Base-by-base conservation (phyloP, 352 stramenopile species). In the Pythium vanterpoolii region DNA sequence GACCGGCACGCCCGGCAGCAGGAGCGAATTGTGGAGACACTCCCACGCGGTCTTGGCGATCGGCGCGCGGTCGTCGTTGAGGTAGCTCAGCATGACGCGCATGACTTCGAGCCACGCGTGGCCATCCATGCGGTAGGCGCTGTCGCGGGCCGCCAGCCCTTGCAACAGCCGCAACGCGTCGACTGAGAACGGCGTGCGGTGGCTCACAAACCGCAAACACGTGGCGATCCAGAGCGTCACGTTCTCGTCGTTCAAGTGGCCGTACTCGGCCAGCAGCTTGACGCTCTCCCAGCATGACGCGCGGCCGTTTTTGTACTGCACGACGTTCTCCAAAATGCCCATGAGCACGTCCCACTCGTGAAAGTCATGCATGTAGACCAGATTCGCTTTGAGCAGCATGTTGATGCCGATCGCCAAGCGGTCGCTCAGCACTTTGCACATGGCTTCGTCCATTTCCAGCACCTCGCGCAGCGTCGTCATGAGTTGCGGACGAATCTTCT, bases 341-440 rank as follows among this genome's bases (percentile, higher is more conserved):
- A 93, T 56, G 16, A 91, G 62, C 14, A 89, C 72, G n/a, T 78
- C 47, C 82, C 84, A 90, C 52, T 94, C 83, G 66, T 85, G 71
- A 48, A 90, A 91, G 30, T 90, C 71, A 60, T 92, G 79, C 83
- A 95, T 91, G 73, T 95, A 95, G 62, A 93, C 83, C 16, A 91
- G 66, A 34, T 95, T 95, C 1, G 86, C 86, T 69, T 93, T 93
- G 19, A 95, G 62, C 24, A 93, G 61, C 73, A 93, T 86, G 34
- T 89, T 90, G 46, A 95, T 84, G 2, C 86, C 86, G 0, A 83
- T 86, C 4, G 86, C 83, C 6, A 95, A 57, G 13, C 86, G 79
- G 40, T 95, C 83, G 34, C 83, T 89, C n/a, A 95, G 62, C 2
- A 76, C 86, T 47, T 83, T 77, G 68, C 86, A 87, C 79, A 90